Evolutionary conservation across 1,284 basidiomycete genomes (phyloP).

Genomic region (Cutaneotrichosporon mucoides): DNA sequence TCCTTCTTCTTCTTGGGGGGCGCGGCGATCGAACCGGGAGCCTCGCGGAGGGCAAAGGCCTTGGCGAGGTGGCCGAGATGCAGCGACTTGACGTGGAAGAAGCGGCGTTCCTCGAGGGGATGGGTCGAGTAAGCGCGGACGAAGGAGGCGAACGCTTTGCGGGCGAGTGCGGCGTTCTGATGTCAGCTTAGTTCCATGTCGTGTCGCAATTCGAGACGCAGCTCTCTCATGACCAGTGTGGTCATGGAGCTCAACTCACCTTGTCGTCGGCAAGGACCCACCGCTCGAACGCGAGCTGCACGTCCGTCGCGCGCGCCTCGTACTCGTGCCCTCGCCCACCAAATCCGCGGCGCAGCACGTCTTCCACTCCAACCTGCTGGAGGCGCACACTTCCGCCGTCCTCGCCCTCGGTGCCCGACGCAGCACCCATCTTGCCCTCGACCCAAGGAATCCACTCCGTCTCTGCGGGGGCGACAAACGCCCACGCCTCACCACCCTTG

Average conservation of each 20-base stretch:
- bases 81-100: constrained; percentile 89
- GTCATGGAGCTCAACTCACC: constrained; percentile 52
- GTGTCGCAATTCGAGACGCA: neutral
- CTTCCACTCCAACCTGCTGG: constrained; percentile 63
- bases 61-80: constrained; percentile 97
- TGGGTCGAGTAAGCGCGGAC: constrained; percentile 97
- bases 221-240: neutral
- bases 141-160: constrained; percentile 85
- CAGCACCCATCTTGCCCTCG: constrained; percentile 63
- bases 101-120: constrained; percentile 87
- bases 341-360: constrained; percentile 72
- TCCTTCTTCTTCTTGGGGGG: constrained; percentile 25
- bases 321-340: constrained; percentile 75
- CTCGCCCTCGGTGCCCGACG: constrained; percentile 22
- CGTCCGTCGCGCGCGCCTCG: constrained; percentile 89
- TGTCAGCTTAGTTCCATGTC: neutral
- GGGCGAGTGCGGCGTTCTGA: constrained; percentile 71
- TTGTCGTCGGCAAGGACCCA: constrained; percentile 77
- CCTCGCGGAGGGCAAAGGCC: constrained; percentile 89
- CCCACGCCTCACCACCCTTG: constrained; percentile 82
- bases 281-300: constrained; percentile 89
- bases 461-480: constrained; percentile 79
- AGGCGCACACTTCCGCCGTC: constrained; percentile 54
- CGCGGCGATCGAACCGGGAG: constrained; percentile 64
- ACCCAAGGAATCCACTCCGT: constrained; percentile 84